phyloP scores from a whole-genome alignment of 495 filamentous ascomycete species.

The Hyaloscypha bicolor region DNA sequence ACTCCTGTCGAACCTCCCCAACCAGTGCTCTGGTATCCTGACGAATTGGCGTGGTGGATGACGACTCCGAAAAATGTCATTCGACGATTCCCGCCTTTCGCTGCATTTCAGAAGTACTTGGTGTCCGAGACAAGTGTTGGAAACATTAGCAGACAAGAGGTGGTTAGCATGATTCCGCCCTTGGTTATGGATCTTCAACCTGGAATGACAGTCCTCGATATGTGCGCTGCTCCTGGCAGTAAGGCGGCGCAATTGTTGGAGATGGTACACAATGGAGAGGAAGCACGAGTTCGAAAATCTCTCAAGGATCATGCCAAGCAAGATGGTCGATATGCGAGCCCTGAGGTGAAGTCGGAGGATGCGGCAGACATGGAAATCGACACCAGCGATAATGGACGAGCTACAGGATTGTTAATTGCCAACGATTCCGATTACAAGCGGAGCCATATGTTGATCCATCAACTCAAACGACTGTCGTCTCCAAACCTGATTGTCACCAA shows the following conservation, averaged over 20 bases:
- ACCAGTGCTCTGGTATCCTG: slow-evolving; percentile 87
- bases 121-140: slow-evolving; percentile 95
- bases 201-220: slow-evolving; percentile 88
- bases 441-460: slow-evolving; percentile 94
- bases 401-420: slow-evolving; percentile 88
- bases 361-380: slow-evolving; percentile 55
- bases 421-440: slow-evolving; percentile 96
- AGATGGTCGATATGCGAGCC: slow-evolving; percentile 49
- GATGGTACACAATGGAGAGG: slow-evolving; percentile 89
- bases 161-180: slow-evolving; percentile 98
- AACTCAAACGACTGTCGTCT: slow-evolving; percentile 94
- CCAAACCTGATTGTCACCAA: slow-evolving; percentile 97
- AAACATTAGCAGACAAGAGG: slow-evolving; percentile 95
- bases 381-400: slow-evolving; percentile 75
- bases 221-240: slow-evolving; percentile 96
- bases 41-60: slow-evolving; percentile 93
- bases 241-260: slow-evolving; percentile 96
- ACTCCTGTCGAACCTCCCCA: slow-evolving; percentile 76
- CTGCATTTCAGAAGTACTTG: slow-evolving; percentile 96
- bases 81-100: slow-evolving; percentile 87
- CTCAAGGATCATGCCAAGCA: slow-evolving; percentile 55
- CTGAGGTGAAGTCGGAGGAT: slow-evolving; percentile 50
- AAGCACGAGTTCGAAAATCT: slow-evolving; percentile 70
- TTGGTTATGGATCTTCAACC: slow-evolving; percentile 88
- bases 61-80: slow-evolving; percentile 93